Base-by-base conservation (phyloP, 306 rosid genomes). In the Crotalaria pallida region DNA sequence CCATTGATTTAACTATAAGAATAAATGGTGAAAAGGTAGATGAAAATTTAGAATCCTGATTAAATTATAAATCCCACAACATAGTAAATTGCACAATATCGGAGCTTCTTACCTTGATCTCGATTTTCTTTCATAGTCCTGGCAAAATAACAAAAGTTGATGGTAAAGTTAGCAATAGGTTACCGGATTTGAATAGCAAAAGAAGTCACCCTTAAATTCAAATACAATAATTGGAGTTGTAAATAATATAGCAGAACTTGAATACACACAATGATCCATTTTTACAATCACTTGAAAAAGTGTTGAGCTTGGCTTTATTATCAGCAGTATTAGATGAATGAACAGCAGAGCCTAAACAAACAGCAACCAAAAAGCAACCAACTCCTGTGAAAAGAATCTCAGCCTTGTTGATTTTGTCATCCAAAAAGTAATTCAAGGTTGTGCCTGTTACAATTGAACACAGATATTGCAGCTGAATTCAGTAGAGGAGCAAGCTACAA, bases 371-470 rank as follows among this genome's bases (percentile, higher is more conserved):
- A 78, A 93, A 90, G 85, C 98, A 93, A 45, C 73, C 98, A 63
- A 87, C 97, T 43, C 97, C 97, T 0, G 97, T 82, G 79, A 93
- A 93, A 79, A 93, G 92, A 69, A 93, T 85, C 79, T 88, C 90
- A 6, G 98, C 98, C 55, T 52, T 90, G 41, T 93, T 93, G 74
- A 93, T 93, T 67, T 71, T 82, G 78, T 63, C 83, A 75, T 93
- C 98, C 70, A 93, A 77, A 81, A 87, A 93, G 89, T 90, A 93
- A 79, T 93, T 93, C 77, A 90, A 63, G 65, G 94, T 87, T 59
- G 97, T 82, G 52, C 97, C 98, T 93, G 91, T 81, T 19, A 40
- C 79, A 80, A 22, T 67, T n/a, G 49, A 80, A 62, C 34, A 73
- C 67, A 15, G 48, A 50, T 45, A 66, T 48, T 17, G 43, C 76